These are phyloP conservation scores for Thelephora aurantiotincta DNA, from an alignment of 768 basidiomycete genomes.

Conservation along the genomic window DNA sequence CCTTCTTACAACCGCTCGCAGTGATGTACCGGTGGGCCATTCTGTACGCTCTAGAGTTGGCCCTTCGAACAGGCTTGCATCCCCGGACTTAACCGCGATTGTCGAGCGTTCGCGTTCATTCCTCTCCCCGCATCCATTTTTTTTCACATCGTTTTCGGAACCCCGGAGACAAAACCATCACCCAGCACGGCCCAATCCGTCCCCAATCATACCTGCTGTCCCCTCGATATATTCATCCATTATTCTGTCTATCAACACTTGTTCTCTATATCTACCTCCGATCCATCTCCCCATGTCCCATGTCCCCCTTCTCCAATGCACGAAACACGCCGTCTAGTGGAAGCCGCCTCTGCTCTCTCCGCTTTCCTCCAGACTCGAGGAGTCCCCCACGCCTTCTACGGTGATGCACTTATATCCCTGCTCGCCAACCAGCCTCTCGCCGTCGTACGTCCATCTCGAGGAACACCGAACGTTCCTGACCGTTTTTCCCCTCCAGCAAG, in stretches of 20 bases:
- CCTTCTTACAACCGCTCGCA: not conserved
- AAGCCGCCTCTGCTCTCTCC: constrained; percentile 68
- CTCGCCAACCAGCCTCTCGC: constrained; percentile 51
- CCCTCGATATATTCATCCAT: constrained; percentile 11
- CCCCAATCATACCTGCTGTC: constrained; percentile 23
- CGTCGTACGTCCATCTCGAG: constrained; percentile 35
- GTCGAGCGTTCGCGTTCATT: not conserved
- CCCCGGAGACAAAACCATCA: constrained; percentile 29
- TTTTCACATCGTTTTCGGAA: not conserved
- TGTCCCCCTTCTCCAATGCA: constrained; percentile 42
- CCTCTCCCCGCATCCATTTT: not conserved
- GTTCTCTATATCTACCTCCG: not conserved
- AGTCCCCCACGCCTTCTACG: constrained; percentile 75
- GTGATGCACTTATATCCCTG: constrained; percentile 55
- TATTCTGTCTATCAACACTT: not conserved
- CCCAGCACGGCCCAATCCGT: constrained; percentile 27
- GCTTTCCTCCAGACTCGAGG: constrained; percentile 36
- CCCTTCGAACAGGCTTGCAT: not conserved
- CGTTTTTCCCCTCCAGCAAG: constrained; percentile 37
- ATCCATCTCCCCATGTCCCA: constrained; percentile 25
- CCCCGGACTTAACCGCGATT: not conserved
- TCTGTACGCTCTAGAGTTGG: not conserved
- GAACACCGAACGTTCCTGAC: constrained; percentile 1
- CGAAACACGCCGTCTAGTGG: constrained; percentile 60
- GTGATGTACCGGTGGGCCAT: not conserved